Evolutionary conservation across 1,139 yeast genomes (phyloP).

Genomic region (Candida neerlandica): DNA sequence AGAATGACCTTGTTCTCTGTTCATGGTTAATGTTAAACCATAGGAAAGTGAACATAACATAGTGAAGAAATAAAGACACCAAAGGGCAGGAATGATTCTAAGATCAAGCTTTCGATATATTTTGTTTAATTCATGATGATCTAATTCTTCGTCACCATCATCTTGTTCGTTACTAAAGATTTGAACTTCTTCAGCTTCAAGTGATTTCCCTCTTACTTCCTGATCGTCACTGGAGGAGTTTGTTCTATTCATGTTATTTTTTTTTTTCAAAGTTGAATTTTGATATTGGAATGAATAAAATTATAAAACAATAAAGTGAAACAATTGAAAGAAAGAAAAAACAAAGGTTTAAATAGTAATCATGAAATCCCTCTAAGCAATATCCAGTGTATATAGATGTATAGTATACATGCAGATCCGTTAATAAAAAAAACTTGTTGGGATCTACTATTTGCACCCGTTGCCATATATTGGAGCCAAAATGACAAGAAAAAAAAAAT

Average conservation of each 20-base stretch:
- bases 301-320: no score
- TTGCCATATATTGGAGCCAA: no score
- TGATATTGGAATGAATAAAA: no score
- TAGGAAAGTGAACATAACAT: conserved; percentile 79
- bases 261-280: no score
- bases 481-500: no score
- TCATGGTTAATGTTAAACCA: conserved; percentile 85
- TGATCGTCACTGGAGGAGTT: not conserved
- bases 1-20: conserved; percentile 63
- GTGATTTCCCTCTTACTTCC: conserved; percentile 8
- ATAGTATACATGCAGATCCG: no score
- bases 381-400: no score
- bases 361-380: no score
- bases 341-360: no score
- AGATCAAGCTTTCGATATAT: conserved; percentile 68
- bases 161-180: not conserved
- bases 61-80: conserved; percentile 77
- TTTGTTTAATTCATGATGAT: conserved; percentile 47
- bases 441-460: no score
- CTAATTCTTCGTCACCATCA: not conserved
- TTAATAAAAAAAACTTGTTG: no score
- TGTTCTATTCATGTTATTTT: not conserved
- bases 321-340: no score
- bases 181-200: conserved; percentile 12
- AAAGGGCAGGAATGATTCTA: conserved; percentile 79